Base-by-base conservation (phyloP, 768 basidiomycete genomes). In the Mycena capillaripes region DNA sequence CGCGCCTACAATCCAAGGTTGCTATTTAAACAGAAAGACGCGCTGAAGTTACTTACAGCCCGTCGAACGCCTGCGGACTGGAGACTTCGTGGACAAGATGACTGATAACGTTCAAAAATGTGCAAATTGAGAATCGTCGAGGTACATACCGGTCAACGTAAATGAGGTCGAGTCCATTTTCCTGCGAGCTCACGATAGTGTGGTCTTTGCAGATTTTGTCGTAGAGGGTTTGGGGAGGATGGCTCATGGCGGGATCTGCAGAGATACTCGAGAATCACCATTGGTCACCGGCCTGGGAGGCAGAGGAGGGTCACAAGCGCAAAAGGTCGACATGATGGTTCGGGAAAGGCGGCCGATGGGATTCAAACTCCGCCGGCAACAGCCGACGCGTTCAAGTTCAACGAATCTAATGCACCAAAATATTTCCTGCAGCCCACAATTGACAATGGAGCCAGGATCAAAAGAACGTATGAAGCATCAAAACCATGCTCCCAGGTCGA, bases 131-230 rank as follows among this genome's bases (percentile, higher is more conserved):
- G n/a, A 44, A 36, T 27, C 61, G 40, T 30, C 27, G n/a, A 11
- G 21, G 40, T 52, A 76, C 86, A 61, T 81, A 91, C 92, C 92
- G 87, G 84, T 94, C 92, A 72, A 94, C 95, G 82, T 96, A 96
- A 75, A 96, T 88, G 65, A 96, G 88, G 21, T 93, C 90, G 50
- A 93, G 86, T 53, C 93, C 95, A 78, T 93, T 91, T 50, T 93
- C 89, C 75, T 93, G 90, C 59, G 87, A 79, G 77, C 92, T 88
- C 91, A 98, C 93, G 78, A 97, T n/a, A n/a, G n/a, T 90, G 84
- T 98, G 97, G 81, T 97, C 96, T 75, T 97, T 95, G 91, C 95
- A 98, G 75, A 98, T 96, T 85, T 99, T 99, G 84, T 99, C 97
- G 82, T 98, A 98, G 32, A 99, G 87, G 32, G 97, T 98, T 71